These are phyloP conservation scores for Stemphylium vesicarium DNA, from an alignment of 2,329 filamentous ascomycete genomes.

Conservation along the genomic window DNA sequence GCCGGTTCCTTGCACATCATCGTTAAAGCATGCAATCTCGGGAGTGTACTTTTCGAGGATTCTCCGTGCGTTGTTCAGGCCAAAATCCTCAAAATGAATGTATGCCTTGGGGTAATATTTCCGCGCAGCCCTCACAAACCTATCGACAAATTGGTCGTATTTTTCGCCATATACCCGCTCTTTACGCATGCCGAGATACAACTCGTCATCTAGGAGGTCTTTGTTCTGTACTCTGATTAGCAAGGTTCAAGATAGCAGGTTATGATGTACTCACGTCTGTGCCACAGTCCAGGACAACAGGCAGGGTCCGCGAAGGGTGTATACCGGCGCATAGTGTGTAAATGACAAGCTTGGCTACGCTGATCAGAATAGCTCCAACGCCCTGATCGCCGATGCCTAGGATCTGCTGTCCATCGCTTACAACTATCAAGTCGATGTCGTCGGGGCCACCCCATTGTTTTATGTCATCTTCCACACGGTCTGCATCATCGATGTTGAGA, in stretches of 20 bases:
- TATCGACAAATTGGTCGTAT: constrained; percentile 79
- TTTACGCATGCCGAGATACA: constrained; percentile 78
- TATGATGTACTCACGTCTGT: constrained; percentile 63
- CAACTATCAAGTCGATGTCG: constrained; percentile 87
- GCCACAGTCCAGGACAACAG: constrained; percentile 84
- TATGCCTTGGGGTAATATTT: constrained; percentile 79
- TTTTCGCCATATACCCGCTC: constrained; percentile 70
- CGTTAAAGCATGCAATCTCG: constrained; percentile 84
- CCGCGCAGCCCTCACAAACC: constrained; percentile 71
- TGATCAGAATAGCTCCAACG: constrained; percentile 83
- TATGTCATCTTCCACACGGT: constrained; percentile 70
- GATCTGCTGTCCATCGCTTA: constrained; percentile 77
- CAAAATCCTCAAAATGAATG: constrained; percentile 91
- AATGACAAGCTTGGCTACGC: constrained; percentile 79
- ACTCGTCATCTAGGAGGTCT: constrained; percentile 72
- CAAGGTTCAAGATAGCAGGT: not conserved
- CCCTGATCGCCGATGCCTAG: constrained; percentile 90
- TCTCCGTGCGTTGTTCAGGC: constrained; percentile 74
- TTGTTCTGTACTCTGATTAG: constrained; percentile 62
- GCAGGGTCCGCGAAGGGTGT: constrained; percentile 77
- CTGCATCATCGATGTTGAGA: constrained; percentile 72
- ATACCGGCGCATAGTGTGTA: constrained; percentile 88
- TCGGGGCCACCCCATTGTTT: constrained; percentile 71
- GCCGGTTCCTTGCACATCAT: constrained; percentile 88
- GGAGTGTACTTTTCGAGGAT: constrained; percentile 78